Evolutionary conservation across 139 green algal species (phyloP).

Genomic region (Zygnema circumcarinatum): DNA sequence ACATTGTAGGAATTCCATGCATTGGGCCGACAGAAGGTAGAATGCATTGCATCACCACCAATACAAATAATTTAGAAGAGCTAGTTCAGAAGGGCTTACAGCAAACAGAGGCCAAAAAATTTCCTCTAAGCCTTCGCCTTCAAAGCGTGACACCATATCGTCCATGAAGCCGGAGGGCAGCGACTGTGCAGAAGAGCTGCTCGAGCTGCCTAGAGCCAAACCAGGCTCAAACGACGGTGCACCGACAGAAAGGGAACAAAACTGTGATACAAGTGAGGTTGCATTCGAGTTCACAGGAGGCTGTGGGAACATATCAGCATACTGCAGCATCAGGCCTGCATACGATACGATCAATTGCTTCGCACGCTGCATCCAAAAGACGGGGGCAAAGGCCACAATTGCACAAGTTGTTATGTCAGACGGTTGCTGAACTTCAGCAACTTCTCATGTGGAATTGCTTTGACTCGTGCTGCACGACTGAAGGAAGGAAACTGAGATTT

Average conservation of each 20-base stretch:
- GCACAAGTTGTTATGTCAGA: conserved; percentile 20
- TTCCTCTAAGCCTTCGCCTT: conserved; percentile 75
- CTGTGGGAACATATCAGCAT: conserved; percentile 79
- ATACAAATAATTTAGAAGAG: too few relatives aligned
- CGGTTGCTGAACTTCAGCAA: not conserved
- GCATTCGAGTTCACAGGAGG: conserved; percentile 15
- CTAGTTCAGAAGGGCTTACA: conserved; percentile 10
- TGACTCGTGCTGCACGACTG: not conserved
- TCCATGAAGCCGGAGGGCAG: conserved; percentile 85
- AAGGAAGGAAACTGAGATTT: too few relatives aligned
- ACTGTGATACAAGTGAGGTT: not conserved
- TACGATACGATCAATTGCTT: conserved; percentile 86
- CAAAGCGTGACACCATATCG: conserved; percentile 73
- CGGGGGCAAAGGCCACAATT: not conserved
- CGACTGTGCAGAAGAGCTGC: not conserved
- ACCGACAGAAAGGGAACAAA: not conserved
- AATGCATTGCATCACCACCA: too few relatives aligned
- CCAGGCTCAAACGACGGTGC: not conserved
- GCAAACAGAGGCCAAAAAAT: conserved; percentile 68
- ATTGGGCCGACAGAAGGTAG: too few relatives aligned
- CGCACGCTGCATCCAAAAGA: conserved; percentile 41
- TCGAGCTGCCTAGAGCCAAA: not conserved
- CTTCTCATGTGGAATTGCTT: not conserved
- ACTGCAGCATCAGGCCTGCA: conserved; percentile 74
- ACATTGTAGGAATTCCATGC: too few relatives aligned